Conservation (phyloP, 306 rosid species). For the Mucuna pruriens region DNA sequence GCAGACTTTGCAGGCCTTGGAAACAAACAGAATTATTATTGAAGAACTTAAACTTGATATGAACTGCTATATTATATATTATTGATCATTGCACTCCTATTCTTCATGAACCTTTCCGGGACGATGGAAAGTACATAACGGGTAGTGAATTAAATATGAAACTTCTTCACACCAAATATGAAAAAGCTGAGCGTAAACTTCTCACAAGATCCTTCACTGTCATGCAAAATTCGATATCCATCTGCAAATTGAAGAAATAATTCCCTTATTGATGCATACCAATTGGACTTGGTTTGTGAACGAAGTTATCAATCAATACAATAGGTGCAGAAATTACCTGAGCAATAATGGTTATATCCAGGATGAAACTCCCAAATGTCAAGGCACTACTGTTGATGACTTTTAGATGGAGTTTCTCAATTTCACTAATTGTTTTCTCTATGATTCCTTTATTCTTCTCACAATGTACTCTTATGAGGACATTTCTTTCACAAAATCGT, state of each 20-base stretch:
- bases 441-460: slow-evolving; percentile 73
- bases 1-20: slow-evolving; percentile 51
- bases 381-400: slow-evolving; percentile 70
- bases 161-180: slow-evolving; percentile 55
- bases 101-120: slow-evolving; percentile 38
- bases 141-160: slow-evolving; percentile 26
- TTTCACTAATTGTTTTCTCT: slow-evolving; percentile 63
- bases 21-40: slow-evolving; percentile 43
- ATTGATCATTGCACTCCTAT: slow-evolving; percentile 34
- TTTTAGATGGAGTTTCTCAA: slow-evolving; percentile 73
- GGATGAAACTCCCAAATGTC: slow-evolving; percentile 79
- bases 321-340: slow-evolving; percentile 58
- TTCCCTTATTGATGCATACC: background rate
- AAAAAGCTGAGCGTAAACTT: slow-evolving; percentile 62
- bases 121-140: background rate
- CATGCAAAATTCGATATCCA: slow-evolving; percentile 72
- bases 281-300: background rate
- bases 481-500: slow-evolving; percentile 75
- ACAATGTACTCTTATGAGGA: slow-evolving; percentile 87
- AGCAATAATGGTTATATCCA: slow-evolving; percentile 85
- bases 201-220: slow-evolving; percentile 75
- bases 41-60: slow-evolving; percentile 36
- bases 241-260: slow-evolving; percentile 57
- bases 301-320: background rate
- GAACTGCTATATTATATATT: slow-evolving; percentile 10